These are phyloP conservation scores for Citrus trifoliata DNA, from an alignment of 345 rosid species.

Conservation along the genomic window DNA sequence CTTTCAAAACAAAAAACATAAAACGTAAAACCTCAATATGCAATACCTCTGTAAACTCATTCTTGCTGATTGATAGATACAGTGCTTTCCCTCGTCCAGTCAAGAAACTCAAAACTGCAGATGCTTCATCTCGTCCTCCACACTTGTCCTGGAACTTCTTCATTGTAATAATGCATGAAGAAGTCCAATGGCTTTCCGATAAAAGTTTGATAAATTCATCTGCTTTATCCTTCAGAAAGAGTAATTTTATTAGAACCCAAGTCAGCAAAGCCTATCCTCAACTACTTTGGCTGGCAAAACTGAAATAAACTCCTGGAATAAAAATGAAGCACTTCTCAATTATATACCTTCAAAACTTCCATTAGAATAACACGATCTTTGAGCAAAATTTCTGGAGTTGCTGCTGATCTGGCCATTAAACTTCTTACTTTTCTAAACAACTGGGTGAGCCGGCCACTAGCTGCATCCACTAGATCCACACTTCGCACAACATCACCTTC, in stretches of 20 bases:
- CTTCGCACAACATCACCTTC: conserved; percentile 69
- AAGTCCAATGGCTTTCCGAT: conserved; percentile 57
- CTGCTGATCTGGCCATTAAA: conserved; percentile 43
- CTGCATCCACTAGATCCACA: conserved; percentile 48
- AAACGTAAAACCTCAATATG: not conserved
- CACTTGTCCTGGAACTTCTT: conserved; percentile 57
- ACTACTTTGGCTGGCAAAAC: not conserved
- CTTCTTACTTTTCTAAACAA: conserved; percentile 46
- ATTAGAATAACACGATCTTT: conserved; percentile 45
- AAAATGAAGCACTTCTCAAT: not conserved
- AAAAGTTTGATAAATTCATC: conserved; percentile 35
- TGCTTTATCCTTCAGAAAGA: conserved; percentile 48
- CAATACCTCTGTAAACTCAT: conserved; percentile 67
- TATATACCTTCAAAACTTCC: conserved; percentile 53
- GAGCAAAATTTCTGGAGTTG: conserved; percentile 39
- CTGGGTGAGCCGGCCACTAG: conserved; percentile 53
- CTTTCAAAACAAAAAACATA: not conserved
- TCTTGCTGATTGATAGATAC: conserved; percentile 46
- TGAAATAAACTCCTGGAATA: not conserved
- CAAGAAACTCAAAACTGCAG: conserved; percentile 65
- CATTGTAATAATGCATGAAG: conserved; percentile 63
- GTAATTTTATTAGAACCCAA: not conserved
- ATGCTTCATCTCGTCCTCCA: conserved; percentile 60
- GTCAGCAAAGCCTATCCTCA: not conserved
- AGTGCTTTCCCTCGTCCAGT: conserved; percentile 58